Percentiles rank a stretch among this genome's conserved stretches.
Conservation (phyloP, 2,329 filamentous ascomycete genomes). For the Paecilomyces fulvus region DNA sequence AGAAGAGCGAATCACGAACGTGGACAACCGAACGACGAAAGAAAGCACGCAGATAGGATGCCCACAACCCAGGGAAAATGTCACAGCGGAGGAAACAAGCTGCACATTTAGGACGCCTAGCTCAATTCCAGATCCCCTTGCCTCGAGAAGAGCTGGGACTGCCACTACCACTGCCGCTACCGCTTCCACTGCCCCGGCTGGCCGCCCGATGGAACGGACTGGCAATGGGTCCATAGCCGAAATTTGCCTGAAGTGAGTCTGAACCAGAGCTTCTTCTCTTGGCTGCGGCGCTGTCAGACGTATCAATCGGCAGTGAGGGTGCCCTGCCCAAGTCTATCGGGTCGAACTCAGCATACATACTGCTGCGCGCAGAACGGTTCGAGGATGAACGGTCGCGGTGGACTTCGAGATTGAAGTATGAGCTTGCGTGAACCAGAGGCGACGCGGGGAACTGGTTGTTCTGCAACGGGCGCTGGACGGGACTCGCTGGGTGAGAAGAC, state of each 20-base stretch:
- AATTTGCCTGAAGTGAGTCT: slow-evolving; percentile 24
- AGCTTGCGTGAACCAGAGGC: slow-evolving; percentile 21
- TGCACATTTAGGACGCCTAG: neutral
- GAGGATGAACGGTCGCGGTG: slow-evolving; percentile 34
- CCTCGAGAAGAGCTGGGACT: slow-evolving; percentile 31
- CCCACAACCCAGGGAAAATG: neutral
- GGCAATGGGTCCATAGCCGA: slow-evolving; percentile 27
- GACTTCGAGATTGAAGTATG: slow-evolving; percentile 22
- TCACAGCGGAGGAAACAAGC: neutral
- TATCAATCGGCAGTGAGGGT: slow-evolving; percentile 21
- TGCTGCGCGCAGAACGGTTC: slow-evolving; percentile 32
- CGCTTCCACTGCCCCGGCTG: slow-evolving; percentile 41
- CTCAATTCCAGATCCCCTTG: slow-evolving; percentile 18
- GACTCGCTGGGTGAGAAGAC: slow-evolving; percentile 26
- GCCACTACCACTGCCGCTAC: slow-evolving; percentile 30
- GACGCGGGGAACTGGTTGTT: slow-evolving; percentile 24
- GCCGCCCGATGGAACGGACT: slow-evolving; percentile 33
- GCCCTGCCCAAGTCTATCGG: slow-evolving; percentile 22
- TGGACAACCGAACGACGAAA: slow-evolving; percentile 1
- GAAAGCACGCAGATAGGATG: slow-evolving; percentile 5
- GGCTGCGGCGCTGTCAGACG: slow-evolving; percentile 22
- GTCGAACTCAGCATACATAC: slow-evolving; percentile 25
- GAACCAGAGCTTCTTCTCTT: slow-evolving; percentile 23
- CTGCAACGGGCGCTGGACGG: slow-evolving; percentile 22
- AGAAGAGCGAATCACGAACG: neutral